Evolutionary conservation across 345 rosid genomes (phyloP), one percentile per base, ranked within the genome.

Genomic region (Trapa bicornis): DNA sequence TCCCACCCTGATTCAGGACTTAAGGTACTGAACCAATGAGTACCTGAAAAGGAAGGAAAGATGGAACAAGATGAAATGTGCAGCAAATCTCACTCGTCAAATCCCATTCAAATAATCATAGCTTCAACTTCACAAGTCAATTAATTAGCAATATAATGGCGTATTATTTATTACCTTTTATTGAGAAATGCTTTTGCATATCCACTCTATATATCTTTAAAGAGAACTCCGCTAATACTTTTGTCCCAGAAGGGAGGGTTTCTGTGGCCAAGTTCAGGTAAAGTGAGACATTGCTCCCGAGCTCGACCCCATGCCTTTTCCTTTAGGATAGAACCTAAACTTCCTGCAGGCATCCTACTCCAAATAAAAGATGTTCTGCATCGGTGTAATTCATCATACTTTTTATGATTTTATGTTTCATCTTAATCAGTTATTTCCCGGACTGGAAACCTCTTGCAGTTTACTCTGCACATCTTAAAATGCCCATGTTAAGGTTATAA

Each of bases 241-340:
- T 83, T 43, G 77, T 65, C 47, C 42, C 65, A 6, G 73, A 56
- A 50, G 76, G 45, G 32, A 80, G 54, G 52, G 68, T 32, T 14
- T 37, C 37, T 4, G 73, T 76, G 17, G 65, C 84, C 67, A 75
- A 37, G 22, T 50, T 69, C 68, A 80, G 48, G 67, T 71, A 80
- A 6, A 83, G 62, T 36, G 84, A 73, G 42, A 83, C 1, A 58
- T 41, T 70, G 47, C 6, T 62, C 14, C 71, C 73, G 2, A 61
- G 32, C 29, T 22, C 29, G 29, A 22, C 29, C 65, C 82, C n/a
- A 14, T 54, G 36, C 57, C 72, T 65, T 69, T 67, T 76, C 82
- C 86, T 43, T 33, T 62, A 0, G 82, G 84, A 77, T 73, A 73
- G 53, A 83, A 65, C 54, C 70, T 64, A 38, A 83, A 67, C 65